Conservation (phyloP, 768 basidiomycete genomes). For the Amanita pallidorosea region DNA sequence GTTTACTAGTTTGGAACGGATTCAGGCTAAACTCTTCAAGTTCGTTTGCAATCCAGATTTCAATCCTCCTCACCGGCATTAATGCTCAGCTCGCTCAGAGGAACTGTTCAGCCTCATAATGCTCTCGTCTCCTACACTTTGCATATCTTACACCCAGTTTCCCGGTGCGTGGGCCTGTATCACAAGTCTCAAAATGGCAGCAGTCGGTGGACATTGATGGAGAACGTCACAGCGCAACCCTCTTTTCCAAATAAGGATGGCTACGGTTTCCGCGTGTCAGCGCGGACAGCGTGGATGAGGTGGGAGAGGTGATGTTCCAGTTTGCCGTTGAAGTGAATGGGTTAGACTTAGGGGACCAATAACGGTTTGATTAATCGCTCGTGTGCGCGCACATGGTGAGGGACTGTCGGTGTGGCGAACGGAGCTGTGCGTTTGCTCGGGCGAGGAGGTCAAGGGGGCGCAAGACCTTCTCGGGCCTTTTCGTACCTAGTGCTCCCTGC, state of each 20-base stretch:
- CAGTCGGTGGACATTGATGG: slow-evolving; percentile 7
- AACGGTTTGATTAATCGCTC: slow-evolving; percentile 30
- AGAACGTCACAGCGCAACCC: slow-evolving; percentile 27
- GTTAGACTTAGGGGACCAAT: not conserved
- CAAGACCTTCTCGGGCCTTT: no score
- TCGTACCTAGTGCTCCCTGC: no score
- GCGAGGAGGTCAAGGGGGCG: slow-evolving; percentile 33
- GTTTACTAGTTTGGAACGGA: no score
- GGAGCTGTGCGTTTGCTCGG: slow-evolving; percentile 43
- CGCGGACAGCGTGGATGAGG: slow-evolving; percentile 37
- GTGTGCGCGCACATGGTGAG: slow-evolving; percentile 74
- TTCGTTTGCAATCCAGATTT: no score
- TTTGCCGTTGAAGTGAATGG: slow-evolving; percentile 13
- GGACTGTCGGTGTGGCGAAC: slow-evolving; percentile 72
- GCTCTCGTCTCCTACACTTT: slow-evolving; percentile 50
- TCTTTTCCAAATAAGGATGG: slow-evolving; percentile 38
- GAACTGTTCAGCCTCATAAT: slow-evolving; percentile 41
- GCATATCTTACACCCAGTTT: slow-evolving; percentile 35
- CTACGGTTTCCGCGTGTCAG: slow-evolving; percentile 40
- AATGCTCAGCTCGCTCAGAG: slow-evolving; percentile 20
- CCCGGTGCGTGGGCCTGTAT: slow-evolving; percentile 29
- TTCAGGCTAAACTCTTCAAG: no score
- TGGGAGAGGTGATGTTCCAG: slow-evolving; percentile 25
- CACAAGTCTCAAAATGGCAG: slow-evolving; percentile 36
- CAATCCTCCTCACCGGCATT: not conserved